phyloP scores from a whole-genome alignment of 495 filamentous ascomycete genomes.

The Neurospora sp. region DNA sequence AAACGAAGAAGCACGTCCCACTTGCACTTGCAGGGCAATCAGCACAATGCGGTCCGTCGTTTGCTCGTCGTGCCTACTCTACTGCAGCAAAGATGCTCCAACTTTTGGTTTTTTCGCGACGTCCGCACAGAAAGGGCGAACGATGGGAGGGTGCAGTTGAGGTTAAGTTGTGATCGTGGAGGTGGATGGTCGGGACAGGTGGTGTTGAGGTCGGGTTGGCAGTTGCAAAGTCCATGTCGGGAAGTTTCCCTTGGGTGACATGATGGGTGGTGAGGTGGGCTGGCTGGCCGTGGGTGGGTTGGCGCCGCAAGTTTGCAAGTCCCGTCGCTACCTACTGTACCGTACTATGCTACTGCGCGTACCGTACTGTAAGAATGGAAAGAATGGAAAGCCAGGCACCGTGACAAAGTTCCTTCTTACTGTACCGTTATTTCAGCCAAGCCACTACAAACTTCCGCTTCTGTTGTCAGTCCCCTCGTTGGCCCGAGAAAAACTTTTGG shows the following conservation, averaged over 20 bases:
- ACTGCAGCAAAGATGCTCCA: neutral
- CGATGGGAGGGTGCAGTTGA: neutral
- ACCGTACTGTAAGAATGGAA: neutral
- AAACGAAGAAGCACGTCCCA: neutral
- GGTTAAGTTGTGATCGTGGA: neutral
- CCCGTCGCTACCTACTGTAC: neutral
- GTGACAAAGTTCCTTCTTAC: neutral
- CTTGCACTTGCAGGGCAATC: neutral
- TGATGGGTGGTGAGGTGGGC: neutral
- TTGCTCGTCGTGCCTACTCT: neutral
- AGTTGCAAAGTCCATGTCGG: neutral
- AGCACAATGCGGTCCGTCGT: neutral
- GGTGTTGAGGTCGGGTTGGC: neutral
- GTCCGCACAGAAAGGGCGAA: neutral
- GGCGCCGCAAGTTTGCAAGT: neutral
- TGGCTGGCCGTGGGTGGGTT: neutral
- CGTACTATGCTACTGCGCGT: neutral
- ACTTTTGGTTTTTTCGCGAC: neutral
- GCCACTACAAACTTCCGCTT: neutral
- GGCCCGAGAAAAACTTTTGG: neutral
- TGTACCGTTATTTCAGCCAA: neutral
- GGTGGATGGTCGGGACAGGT: neutral
- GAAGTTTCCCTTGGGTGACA: neutral
- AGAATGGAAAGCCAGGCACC: neutral
- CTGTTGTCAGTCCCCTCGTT: neutral